These are phyloP conservation scores for Zizania palustris DNA, from an alignment of 202 grass and related monocot species.

Conservation along the genomic window DNA sequence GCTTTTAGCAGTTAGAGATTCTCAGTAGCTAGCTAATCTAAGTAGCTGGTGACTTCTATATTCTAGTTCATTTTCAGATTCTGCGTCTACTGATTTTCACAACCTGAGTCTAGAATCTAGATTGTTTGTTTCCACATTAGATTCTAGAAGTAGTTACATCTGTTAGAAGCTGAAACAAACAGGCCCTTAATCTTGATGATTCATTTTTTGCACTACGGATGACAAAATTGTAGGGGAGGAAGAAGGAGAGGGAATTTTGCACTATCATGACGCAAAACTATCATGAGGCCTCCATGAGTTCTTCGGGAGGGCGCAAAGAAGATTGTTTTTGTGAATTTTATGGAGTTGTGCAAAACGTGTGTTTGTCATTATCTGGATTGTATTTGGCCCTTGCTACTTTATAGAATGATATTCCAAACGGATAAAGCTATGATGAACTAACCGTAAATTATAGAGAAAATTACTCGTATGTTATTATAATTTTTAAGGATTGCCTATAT, in stretches of 20 bases:
- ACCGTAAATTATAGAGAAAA: too few relatives aligned
- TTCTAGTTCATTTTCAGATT: too few relatives aligned
- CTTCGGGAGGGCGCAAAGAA: slow-evolving; percentile 76
- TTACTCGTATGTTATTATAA: too few relatives aligned
- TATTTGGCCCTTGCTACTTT: background rate
- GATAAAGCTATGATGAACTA: background rate
- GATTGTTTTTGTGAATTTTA: slow-evolving; percentile 85
- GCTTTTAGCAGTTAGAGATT: too few relatives aligned
- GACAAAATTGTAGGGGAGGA: slow-evolving; percentile 47
- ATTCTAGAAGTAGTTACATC: too few relatives aligned
- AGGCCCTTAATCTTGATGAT: background rate
- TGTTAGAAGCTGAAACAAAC: too few relatives aligned
- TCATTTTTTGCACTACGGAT: slow-evolving; percentile 31
- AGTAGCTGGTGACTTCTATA: too few relatives aligned
- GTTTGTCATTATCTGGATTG: background rate
- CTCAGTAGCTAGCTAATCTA: too few relatives aligned
- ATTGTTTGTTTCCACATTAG: too few relatives aligned
- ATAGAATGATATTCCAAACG: background rate
- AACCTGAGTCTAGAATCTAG: too few relatives aligned
- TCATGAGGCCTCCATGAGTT: slow-evolving; percentile 60
- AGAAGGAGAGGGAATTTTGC: slow-evolving; percentile 50
- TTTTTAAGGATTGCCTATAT: too few relatives aligned
- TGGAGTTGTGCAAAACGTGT: slow-evolving; percentile 72
- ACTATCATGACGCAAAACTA: slow-evolving; percentile 55
- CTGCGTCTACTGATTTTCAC: too few relatives aligned